phyloP scores from a whole-genome alignment of 2,329 filamentous ascomycete species.

The Scorias spongiosa region DNA sequence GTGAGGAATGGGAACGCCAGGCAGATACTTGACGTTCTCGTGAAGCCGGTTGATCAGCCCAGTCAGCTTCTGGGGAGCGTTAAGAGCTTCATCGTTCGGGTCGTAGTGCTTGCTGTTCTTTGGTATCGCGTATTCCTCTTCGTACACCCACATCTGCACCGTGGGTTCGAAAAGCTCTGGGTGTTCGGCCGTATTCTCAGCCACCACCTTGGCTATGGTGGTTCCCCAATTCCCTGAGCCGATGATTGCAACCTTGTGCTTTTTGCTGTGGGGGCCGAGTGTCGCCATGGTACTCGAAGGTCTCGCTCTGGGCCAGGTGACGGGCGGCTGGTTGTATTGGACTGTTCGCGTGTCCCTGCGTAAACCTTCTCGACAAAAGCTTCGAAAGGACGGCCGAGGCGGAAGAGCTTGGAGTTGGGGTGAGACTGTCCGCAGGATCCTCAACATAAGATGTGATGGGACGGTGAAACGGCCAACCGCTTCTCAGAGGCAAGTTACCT shows the following conservation, averaged over 20 bases:
- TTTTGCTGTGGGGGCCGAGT: constrained; percentile 43
- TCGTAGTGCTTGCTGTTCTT: constrained; percentile 61
- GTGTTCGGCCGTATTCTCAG: constrained; percentile 73
- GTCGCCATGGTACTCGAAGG: constrained; percentile 24
- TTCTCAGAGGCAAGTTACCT: too few relatives aligned
- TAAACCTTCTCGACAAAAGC: too few relatives aligned
- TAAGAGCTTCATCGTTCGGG: constrained; percentile 38
- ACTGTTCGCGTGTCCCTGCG: too few relatives aligned
- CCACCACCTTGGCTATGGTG: constrained; percentile 91
- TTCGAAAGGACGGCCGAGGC: too few relatives aligned
- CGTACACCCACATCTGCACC: constrained; percentile 98
- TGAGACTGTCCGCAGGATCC: too few relatives aligned
- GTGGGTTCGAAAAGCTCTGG: constrained; percentile 69
- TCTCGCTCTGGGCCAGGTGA: too few relatives aligned
- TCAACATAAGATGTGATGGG: too few relatives aligned
- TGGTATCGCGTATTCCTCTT: constrained; percentile 69
- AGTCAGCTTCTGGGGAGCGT: constrained; percentile 72
- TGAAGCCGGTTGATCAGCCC: constrained; percentile 78
- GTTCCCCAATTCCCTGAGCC: constrained; percentile 98
- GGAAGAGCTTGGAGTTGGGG: too few relatives aligned
- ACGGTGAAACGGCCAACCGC: too few relatives aligned
- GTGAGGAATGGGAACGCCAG: constrained; percentile 64
- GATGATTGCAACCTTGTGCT: constrained; percentile 85
- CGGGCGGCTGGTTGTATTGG: too few relatives aligned
- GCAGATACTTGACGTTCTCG: constrained; percentile 97